Evolutionary conservation across 1,139 yeast genomes (phyloP).

Genomic region (Debaryomyces robertsiae): DNA sequence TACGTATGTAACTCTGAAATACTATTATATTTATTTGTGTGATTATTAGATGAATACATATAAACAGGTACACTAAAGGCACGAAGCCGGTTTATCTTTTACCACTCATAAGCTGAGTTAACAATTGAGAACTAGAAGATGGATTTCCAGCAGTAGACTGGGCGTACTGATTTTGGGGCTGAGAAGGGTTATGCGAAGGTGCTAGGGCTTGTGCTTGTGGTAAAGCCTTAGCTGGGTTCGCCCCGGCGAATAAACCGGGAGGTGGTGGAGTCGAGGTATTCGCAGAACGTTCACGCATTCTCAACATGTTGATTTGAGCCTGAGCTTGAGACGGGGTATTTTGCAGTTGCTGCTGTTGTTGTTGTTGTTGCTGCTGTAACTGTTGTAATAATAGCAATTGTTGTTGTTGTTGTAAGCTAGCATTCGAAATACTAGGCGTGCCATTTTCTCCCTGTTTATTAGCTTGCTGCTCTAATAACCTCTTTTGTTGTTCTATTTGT

Average conservation of each 20-base stretch:
- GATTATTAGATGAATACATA: too few relatives aligned
- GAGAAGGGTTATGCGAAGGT: constrained; percentile 14
- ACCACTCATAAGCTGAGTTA: constrained; percentile 72
- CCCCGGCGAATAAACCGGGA: constrained; percentile 38
- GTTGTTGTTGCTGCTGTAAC: constrained; percentile 21
- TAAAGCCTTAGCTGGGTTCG: constrained; percentile 11
- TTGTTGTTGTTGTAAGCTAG: constrained; percentile 21
- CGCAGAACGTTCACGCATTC: constrained; percentile 32
- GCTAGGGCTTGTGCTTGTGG: constrained; percentile 5
- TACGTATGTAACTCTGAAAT: too few relatives aligned
- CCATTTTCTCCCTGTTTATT: constrained; percentile 12
- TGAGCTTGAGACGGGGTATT: constrained; percentile 22
- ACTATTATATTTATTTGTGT: too few relatives aligned
- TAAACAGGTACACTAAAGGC: neutral
- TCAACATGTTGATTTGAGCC: constrained; percentile 36
- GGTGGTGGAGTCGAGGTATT: constrained; percentile 48
- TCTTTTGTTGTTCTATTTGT: constrained; percentile 32
- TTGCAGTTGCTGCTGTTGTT: constrained; percentile 17
- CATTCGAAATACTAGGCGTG: constrained; percentile 9
- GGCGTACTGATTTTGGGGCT: constrained; percentile 17
- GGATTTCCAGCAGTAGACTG: constrained; percentile 28
- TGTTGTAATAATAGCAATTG: constrained; percentile 22
- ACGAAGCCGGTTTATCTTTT: constrained; percentile 38
- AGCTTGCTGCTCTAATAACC: constrained; percentile 25
- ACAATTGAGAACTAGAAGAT: constrained; percentile 62